Evolutionary conservation across 1,139 yeast species (phyloP), one percentile per base, ranked within the genome.

Genomic region (Pichia sp.): DNA sequence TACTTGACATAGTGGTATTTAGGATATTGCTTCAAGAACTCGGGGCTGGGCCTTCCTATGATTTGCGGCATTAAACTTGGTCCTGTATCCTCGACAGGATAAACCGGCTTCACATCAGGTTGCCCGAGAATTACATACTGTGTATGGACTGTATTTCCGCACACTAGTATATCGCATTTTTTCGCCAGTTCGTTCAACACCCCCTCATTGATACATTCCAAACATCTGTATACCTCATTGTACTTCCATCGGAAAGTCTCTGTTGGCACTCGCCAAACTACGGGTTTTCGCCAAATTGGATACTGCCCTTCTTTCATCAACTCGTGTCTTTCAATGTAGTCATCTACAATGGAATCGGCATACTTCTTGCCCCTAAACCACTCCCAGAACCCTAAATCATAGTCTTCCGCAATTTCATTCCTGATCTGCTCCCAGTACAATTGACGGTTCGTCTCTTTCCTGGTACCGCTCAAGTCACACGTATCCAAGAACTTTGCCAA

Each of bases 221-320:
- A 45, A 7, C 46, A 47, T 8, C 49, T 26, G 13, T 38, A 46
- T 6, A n/a, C n/a, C 3, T 47, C 36, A 31, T 55, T 47, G 30
- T 29, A 50, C 38, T 49, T 50, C 56, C 58, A 55, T 16, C 32
- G 38, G n/a, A 55, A 43, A 1, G 43, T 31, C 26, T 53, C 51
- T 1, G 51, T 48, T 3, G 49, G 54, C 16, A 55, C 45, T 30
- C 26, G 29, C 30, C 42, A 40, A 29, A 52, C 49, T 1, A 46
- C 8, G 5, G 57, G 57, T 10, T 45, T 54, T 38, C 51, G 46
- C 54, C 54, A 53, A 10, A 53, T n/a, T 8, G 58, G 58, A 31
- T 53, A 55, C 16, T 47, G 51, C 13, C 46, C 45, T 2, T 32
- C 11, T 10, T 2, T 29, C 23, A 54, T 10, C 13, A 52, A n/a